Percentiles rank a stretch among this genome's conserved stretches.
These are phyloP conservation scores for Crucihimalaya himalaica DNA, from an alignment of 345 rosid species.

Conservation along the genomic window DNA sequence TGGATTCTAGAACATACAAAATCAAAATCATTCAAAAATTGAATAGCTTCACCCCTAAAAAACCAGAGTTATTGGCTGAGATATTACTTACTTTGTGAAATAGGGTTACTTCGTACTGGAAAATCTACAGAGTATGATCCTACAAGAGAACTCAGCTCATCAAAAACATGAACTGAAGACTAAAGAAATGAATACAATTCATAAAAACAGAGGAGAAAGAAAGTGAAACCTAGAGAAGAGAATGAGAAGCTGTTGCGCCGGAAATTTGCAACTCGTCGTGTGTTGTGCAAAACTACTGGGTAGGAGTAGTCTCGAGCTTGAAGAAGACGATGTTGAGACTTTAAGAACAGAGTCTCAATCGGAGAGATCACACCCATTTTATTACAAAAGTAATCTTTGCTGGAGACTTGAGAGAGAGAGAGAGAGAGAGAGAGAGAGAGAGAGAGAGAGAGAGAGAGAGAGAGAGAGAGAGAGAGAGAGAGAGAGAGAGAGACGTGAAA, in stretches of 20 bases:
- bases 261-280: slow-evolving; percentile 12
- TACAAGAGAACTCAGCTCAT: slow-evolving; percentile 1
- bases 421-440: slow-evolving; percentile 5
- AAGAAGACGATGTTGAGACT: slow-evolving; percentile 33
- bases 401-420: neutral
- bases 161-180: neutral
- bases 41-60: neutral
- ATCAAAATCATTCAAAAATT: neutral
- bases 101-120: slow-evolving; percentile 28
- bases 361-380: slow-evolving; percentile 35
- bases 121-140: slow-evolving; percentile 23
- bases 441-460: neutral
- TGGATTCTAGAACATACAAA: neutral
- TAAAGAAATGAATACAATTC: neutral
- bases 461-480: neutral
- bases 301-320: slow-evolving; percentile 22
- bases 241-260: slow-evolving; percentile 9
- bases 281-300: neutral
- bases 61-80: slow-evolving; percentile 19
- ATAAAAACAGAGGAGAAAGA: neutral
- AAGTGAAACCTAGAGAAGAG: slow-evolving; percentile 27
- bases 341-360: slow-evolving; percentile 22
- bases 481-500: neutral
- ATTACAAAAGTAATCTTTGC: slow-evolving; percentile 1
- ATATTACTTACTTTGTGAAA: slow-evolving; percentile 39